Evolutionary conservation across 306 rosid species (phyloP), one percentile per base, ranked within the genome.

Genomic region (Pachyrhizus erosus): DNA sequence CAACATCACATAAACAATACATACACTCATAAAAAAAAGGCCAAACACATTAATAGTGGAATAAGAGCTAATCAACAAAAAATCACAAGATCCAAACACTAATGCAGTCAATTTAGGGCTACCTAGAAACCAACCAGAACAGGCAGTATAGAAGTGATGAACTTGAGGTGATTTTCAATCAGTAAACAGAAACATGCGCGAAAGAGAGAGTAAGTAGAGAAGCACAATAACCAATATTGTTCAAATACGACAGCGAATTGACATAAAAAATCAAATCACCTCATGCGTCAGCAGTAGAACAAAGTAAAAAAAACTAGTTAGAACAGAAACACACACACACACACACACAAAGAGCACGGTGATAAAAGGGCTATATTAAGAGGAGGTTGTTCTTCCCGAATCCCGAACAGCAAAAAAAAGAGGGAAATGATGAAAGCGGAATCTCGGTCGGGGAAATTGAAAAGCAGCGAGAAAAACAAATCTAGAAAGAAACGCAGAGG

Each of bases 351-450:
- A 18, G 0, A 11, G 33, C 57, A 76, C 43, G 20, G 72, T 21
- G 80, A 72, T 49, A 46, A 81, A 68, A 64, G n/a, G 64, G 46
- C 14, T 9, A 21, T 39, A 11, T 67, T 67, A 58, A 66, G 24
- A 48, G 57, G 37, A 29, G 18, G 29, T 9, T 5, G 34, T 58
- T 12, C 61, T 26, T 39, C 72, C 78, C 17, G 70, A 69, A 86
- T 55, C 62, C 72, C 18, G 34, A 77, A 77, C 23, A 39, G 40
- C 54, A n/a, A 9, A 37, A 37, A 49, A 52, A 60, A 17, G 40
- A 69, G 26, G 1, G 40, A 77, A 48, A 82, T 48, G 78, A 70
- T 5, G 81, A 84, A 83, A 84, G 82, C 80, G 80, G 74, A 78
- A 82, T 82, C 79, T 82, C 66, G 21, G 68, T 37, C 66, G 57